Percentiles rank a stretch among this genome's conserved stretches.
Evolutionary conservation across 2,329 filamentous ascomycete species (phyloP).

Genomic region (Stachybotrys elegans): DNA sequence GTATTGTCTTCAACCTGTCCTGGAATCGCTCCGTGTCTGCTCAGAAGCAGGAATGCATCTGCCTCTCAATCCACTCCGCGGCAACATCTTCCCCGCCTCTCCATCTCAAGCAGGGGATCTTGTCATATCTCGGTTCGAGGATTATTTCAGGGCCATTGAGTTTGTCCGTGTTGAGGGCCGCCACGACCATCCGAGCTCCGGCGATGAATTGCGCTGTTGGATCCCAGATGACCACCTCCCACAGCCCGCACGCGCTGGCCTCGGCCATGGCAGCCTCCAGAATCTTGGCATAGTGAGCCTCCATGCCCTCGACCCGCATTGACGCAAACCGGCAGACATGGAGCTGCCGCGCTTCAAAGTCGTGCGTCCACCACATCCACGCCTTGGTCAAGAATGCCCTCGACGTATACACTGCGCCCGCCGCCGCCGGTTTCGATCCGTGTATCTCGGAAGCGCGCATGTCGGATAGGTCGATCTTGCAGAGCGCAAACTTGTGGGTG

Average conservation of each 20-base stretch:
- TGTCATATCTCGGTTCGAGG: conserved; percentile 24
- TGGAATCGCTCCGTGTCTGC: no score
- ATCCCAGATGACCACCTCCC: conserved; percentile 30
- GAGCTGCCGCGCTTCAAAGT: conserved; percentile 19
- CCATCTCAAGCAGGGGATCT: conserved; percentile 30
- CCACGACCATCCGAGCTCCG: conserved; percentile 22
- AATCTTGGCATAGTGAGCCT: conserved; percentile 19
- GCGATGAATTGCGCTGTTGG: conserved; percentile 22
- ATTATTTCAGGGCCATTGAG: conserved; percentile 27
- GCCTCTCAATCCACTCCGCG: conserved; percentile 24
- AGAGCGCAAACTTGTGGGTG: no score
- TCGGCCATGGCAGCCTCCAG: conserved; percentile 27
- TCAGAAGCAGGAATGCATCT: no score
- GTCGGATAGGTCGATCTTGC: no score
- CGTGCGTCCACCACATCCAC: conserved; percentile 31
- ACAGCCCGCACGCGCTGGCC: conserved; percentile 23
- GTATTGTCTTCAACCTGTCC: no score
- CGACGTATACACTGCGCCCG: conserved; percentile 8
- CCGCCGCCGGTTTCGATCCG: no score
- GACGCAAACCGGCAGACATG: conserved; percentile 11
- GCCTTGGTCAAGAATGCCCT: conserved; percentile 11
- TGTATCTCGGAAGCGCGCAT: no score
- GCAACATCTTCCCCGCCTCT: conserved; percentile 20
- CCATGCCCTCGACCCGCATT: conserved; percentile 14
- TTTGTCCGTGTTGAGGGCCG: conserved; percentile 16